These are phyloP conservation scores for Croton setiger DNA, from an alignment of 441 rosid genomes.

Conservation along the genomic window DNA sequence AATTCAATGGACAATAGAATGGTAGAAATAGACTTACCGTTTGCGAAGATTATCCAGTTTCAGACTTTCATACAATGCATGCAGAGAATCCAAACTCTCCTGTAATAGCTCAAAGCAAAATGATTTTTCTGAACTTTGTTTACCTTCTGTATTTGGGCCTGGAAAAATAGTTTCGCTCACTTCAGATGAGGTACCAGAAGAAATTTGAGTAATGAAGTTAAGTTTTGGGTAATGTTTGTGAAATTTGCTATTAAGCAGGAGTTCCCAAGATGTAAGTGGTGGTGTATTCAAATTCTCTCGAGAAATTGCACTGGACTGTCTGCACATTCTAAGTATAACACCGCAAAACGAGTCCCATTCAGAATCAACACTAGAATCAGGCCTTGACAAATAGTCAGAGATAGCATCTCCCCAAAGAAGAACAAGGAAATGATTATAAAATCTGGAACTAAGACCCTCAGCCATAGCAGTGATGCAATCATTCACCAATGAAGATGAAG, in stretches of 20 bases:
- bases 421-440: constrained; percentile 70
- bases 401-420: constrained; percentile 83
- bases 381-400: constrained; percentile 45
- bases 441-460: constrained; percentile 71
- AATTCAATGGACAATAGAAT: neutral
- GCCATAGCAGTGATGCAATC: constrained; percentile 93
- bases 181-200: constrained; percentile 34
- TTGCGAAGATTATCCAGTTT: constrained; percentile 94
- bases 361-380: constrained; percentile 48
- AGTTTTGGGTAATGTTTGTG: constrained; percentile 64
- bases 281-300: constrained; percentile 31
- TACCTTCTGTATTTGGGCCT: constrained; percentile 34
- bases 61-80: constrained; percentile 93
- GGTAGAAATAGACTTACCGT: constrained; percentile 44
- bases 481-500: constrained; percentile 78
- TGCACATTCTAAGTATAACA: constrained; percentile 62
- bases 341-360: constrained; percentile 80
- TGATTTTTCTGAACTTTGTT: constrained; percentile 39
- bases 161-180: constrained; percentile 29
- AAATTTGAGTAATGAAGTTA: constrained; percentile 38
- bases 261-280: constrained; percentile 75
- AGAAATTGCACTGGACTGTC: constrained; percentile 40
- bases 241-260: constrained; percentile 76
- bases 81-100: constrained; percentile 74
- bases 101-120: constrained; percentile 50